These are phyloP conservation scores for Cryptococcus amylolentus DNA, from an alignment of 1,284 basidiomycete genomes.

Conservation along the genomic window DNA sequence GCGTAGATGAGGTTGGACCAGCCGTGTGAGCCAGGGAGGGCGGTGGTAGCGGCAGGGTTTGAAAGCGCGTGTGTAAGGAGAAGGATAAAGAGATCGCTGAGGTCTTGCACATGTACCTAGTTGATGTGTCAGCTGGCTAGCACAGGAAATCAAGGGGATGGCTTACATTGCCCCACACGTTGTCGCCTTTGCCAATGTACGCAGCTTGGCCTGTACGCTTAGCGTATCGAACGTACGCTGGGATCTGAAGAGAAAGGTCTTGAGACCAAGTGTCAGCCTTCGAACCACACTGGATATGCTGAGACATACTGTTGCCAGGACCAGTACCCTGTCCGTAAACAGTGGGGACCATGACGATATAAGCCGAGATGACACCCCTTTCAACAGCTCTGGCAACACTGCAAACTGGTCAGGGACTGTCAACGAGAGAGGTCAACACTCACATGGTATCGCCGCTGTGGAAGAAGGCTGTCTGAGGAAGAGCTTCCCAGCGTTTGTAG, in stretches of 20 bases:
- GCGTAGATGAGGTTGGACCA: slow-evolving; percentile 24
- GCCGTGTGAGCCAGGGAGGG: slow-evolving; percentile 11
- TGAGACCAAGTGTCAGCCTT: neutral
- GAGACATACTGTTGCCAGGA: slow-evolving; percentile 17
- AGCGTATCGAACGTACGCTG: slow-evolving; percentile 19
- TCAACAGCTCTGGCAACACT: slow-evolving; percentile 14
- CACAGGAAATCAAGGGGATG: neutral
- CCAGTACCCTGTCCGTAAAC: slow-evolving; percentile 20
- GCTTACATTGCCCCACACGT: slow-evolving; percentile 22
- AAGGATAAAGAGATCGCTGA: slow-evolving; percentile 12
- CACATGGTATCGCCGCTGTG: slow-evolving; percentile 17
- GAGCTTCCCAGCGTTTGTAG: slow-evolving; percentile 11
- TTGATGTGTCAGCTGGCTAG: neutral
- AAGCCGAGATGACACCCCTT: slow-evolving; percentile 16
- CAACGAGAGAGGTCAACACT: neutral
- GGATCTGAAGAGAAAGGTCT: slow-evolving; percentile 20
- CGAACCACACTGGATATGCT: too few species aligned
- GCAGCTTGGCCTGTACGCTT: slow-evolving; percentile 17
- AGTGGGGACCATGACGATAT: slow-evolving; percentile 17
- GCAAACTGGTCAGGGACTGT: neutral
- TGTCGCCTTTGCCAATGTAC: slow-evolving; percentile 21
- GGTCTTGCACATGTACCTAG: slow-evolving; percentile 19
- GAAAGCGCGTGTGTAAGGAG: slow-evolving; percentile 10
- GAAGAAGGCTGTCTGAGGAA: slow-evolving; percentile 17
- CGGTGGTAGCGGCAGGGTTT: slow-evolving; percentile 3